Percentiles rank a stretch among this genome's conserved stretches.
These are phyloP conservation scores for Anthracocystis walkeri DNA, from an alignment of 1,284 basidiomycete species.

Conservation along the genomic window DNA sequence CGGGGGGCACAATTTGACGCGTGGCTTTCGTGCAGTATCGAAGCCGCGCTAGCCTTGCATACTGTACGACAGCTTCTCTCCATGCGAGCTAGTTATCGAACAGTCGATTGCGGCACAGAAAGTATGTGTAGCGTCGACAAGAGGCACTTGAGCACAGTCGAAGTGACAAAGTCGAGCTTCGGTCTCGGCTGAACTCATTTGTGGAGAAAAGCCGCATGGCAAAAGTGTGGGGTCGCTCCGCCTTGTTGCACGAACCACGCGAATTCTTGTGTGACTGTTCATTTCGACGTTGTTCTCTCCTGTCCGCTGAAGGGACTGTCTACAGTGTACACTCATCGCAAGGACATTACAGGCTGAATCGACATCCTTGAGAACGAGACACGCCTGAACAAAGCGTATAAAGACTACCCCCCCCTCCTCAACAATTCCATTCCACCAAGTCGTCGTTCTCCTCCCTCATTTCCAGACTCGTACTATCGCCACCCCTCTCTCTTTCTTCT, in stretches of 20 bases:
- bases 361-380: no score
- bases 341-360: background rate
- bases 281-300: background rate
- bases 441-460: no score
- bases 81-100: background rate
- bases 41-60: background rate
- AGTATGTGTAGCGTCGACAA: background rate
- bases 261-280: background rate
- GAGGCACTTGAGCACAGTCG: background rate
- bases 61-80: background rate
- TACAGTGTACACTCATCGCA: background rate
- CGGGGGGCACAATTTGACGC: conserved; percentile 10
- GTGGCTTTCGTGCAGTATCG: background rate
- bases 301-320: background rate
- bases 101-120: background rate
- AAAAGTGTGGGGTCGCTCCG: conserved; percentile 21
- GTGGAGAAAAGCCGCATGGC: conserved; percentile 24
- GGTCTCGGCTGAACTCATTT: conserved; percentile 4
- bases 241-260: background rate
- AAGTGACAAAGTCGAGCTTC: background rate
- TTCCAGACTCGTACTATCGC: background rate
- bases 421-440: background rate
- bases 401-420: background rate
- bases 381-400: background rate
- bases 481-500: background rate